Base-by-base conservation (phyloP, 139 green algal species). In the Chlorokybus atmophyticus region DNA sequence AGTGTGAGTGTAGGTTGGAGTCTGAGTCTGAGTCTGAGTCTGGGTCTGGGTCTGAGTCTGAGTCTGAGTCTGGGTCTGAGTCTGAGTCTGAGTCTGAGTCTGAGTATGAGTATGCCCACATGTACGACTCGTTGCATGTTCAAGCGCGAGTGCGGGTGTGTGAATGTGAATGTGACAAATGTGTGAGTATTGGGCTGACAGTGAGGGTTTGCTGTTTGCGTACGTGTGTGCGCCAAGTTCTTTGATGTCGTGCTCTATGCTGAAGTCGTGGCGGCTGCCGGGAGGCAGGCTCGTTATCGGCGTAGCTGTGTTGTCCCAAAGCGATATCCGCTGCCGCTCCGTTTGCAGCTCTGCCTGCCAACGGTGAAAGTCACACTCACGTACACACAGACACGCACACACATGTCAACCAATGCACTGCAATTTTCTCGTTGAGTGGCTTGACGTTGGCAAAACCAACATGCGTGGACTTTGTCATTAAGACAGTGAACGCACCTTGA, bases 231-330 rank as follows among this genome's bases (percentile, higher is more conserved):
- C 4, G 14, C 75, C 75, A 10, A 83, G 56, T 39, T 84, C 77
- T 29, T 78, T 82, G 57, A 83, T 64, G 44, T 80, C 75, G 32
- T 81, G 71, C 35, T 67, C 48, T 4, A 86, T 58, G 1, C 78
- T 58, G 41, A 85, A 75, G 38, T 80, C 70, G 30, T 82, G 59
- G 1, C 69, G 65, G 26, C 51, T 53, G 3, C 78, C 78, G 10
- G 78, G 59, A 2, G 31, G 29, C 24, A 85, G 57, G 8, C 24
- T 26, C 2, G 55, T 47, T 7, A 84, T 38, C 4, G 64, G 64
- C 3, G 44, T 26, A 19, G 25, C 35, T 3, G 38, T 39, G 17
- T 51, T 69, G 50, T 76, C 68, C 23, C 44, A 52, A 21, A 76
- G 51, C 54, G 55, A 40, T 29, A 55, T 25, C 3, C 64, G n/a